Evolutionary conservation across 495 filamentous ascomycete species (phyloP).

Genomic region (Jackrogersella minutella): DNA sequence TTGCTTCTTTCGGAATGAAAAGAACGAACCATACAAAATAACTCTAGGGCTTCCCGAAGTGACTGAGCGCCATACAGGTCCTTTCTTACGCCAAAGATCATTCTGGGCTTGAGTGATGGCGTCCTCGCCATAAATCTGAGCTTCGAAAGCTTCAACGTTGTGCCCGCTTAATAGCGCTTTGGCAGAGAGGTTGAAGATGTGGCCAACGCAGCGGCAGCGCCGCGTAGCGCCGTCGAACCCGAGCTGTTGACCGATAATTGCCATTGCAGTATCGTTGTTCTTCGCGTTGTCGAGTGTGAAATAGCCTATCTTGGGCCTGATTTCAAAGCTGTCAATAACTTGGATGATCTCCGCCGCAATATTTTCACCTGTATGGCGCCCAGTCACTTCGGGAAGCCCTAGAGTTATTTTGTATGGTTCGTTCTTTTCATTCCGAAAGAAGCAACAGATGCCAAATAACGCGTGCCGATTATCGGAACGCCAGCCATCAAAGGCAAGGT

Average conservation of each 20-base stretch:
- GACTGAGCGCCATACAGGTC: neutral
- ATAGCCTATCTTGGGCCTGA: neutral
- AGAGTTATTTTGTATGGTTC: neutral
- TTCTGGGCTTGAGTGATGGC: too few relatives aligned
- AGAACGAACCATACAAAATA: neutral
- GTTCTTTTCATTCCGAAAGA: neutral
- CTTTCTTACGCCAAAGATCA: neutral
- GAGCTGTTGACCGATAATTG: too few relatives aligned
- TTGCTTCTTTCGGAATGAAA: neutral
- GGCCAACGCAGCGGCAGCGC: too few relatives aligned
- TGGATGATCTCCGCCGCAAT: neutral
- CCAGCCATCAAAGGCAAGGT: neutral
- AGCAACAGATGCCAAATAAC: neutral
- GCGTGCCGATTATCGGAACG: neutral
- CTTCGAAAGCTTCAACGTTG: too few relatives aligned
- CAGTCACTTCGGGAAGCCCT: neutral
- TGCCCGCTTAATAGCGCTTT: too few relatives aligned
- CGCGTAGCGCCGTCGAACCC: too few relatives aligned
- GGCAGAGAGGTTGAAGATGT: too few relatives aligned
- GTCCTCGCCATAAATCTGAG: too few relatives aligned
- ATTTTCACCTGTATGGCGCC: neutral
- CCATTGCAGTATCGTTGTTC: neutral
- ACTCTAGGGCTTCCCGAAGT: neutral
- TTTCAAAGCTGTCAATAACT: neutral
- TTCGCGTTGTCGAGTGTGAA: neutral